Evolutionary conservation across 805 yeast genomes (phyloP), one percentile per base, ranked within the genome.

Genomic region (Lachancea quebecensis): DNA sequence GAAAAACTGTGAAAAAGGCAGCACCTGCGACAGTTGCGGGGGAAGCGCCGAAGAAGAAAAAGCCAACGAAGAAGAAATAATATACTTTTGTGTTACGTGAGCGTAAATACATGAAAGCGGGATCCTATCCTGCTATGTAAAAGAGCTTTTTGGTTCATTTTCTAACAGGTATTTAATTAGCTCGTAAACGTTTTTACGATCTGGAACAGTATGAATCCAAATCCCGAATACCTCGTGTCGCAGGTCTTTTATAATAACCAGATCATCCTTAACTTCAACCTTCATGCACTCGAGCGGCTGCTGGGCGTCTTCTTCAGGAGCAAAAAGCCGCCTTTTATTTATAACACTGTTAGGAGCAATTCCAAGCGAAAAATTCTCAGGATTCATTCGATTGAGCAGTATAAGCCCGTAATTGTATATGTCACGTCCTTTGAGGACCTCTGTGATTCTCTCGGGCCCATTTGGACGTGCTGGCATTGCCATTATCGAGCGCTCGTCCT

Each of bases 331-430:
- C 25, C 67, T 58, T 46, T 72, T 73, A 35, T 66, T 60, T 29
- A 75, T 70, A 12, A 73, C 71, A 41, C 70, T 70, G 57, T 74
- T 77, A 9, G 84, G 79, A 12, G 83, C 66, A 18, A 85, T 67
- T 0, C 91, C 95, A 47, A 85, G 60, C 4, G 86, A 77, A 52
- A 84, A 82, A 59, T 85, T 83, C 48, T 81, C 82, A 0, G 89
- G 84, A 42, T 75, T 78, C 45, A 70, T 68, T 55, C 90, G 71
- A 55, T 85, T 84, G 53, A 84, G 60, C n/a, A 85, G 71, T 30
- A 85, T 76, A 44, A 85, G 60, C 2, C 91, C 93, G 57, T 79
- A 82, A 45, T 77, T 74, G 60, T 80, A 85, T 30, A 62, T 61
- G 49, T 68, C 71, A 35, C 50, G 56, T 2, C 69, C 69, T 12